Conservation (phyloP, 257 asterid genomes). For the Forsythia viridissima region DNA sequence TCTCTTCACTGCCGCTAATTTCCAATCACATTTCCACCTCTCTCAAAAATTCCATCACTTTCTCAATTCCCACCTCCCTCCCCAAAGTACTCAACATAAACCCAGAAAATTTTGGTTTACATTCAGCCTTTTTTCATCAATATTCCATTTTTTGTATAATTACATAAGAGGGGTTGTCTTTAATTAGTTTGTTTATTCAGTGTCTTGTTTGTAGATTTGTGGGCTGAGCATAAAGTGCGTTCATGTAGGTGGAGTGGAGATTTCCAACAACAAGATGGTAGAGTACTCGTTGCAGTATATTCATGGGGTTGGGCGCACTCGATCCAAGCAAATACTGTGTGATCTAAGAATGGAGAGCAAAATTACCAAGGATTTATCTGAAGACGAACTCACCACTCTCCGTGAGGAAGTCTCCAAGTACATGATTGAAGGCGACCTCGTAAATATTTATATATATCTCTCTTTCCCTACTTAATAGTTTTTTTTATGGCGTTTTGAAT, state of each 20-base stretch:
- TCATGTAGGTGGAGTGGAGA: constrained; percentile 98
- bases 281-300: constrained; percentile 92
- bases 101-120: neutral
- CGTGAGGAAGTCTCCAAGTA: constrained; percentile 96
- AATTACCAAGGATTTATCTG: constrained; percentile 73
- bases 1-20: constrained; percentile 62
- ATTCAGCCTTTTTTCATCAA: neutral
- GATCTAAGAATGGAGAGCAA: constrained; percentile 73
- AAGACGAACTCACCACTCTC: constrained; percentile 82
- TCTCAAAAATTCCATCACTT: constrained; percentile 43
- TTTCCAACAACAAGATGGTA: constrained; percentile 89
- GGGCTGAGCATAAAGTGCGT: constrained; percentile 79
- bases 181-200: neutral
- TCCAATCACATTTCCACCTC: constrained; percentile 44
- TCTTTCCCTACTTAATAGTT: neutral
- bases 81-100: constrained; percentile 51
- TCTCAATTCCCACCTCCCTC: constrained; percentile 31
- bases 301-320: constrained; percentile 97
- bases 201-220: constrained; percentile 9
- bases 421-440: constrained; percentile 95
- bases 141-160: neutral
- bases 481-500: neutral
- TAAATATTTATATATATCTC: constrained; percentile 32
- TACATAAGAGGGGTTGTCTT: neutral
- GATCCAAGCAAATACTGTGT: constrained; percentile 67